Base-by-base conservation (phyloP, 495 filamentous ascomycete species). In the Penicillium desertorum region DNA sequence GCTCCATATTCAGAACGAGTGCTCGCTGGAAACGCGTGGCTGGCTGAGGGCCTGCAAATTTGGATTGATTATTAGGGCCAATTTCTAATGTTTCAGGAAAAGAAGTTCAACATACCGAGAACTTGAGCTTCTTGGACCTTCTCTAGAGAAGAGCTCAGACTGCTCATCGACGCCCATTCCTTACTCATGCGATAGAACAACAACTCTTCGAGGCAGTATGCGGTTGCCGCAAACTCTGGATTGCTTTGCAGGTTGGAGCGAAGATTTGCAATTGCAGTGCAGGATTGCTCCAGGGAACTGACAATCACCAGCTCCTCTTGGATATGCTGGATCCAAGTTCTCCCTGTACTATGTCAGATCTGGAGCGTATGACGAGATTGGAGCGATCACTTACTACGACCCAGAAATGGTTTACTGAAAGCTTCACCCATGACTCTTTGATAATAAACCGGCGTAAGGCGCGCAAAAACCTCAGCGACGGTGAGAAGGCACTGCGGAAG, bases 301-400 rank as follows among this genome's bases (percentile, higher is more conserved):
- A 70, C 12, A 19, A 59, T 57, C 3, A 58, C 59, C 0, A 69
- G 30, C 29, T 52, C 51, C 11, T 64, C 51, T 2, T 66, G 41
- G 1, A 67, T 23, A 5, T 30, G 10, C 22, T 66, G 59, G 2
- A 69, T 25, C 67, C 67, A 70, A 2, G 29, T 19, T 54, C 66
- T 50, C 36, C 65, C 58, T 61, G 17, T 17, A 34, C 6, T 14
- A 11, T 50, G 1, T 43, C 7, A 42, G 39, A 29, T 8, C 36
- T 39, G n/a, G n/a, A 39, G 9, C 16, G 36, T 39, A 39, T 0
- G n/a, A 9, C 36, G n/a, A 39, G 36, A 39, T 17, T 17, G 16
- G 36, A 39, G 16, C 16, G 16, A 17, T 6, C n/a, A 59, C 57
- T 59, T 43, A 59, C 57, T 48, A 11, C 51, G 57, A 20, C 42